Base-by-base conservation (phyloP, 2,329 filamentous ascomycete genomes). In the Neonectria magnoliae region DNA sequence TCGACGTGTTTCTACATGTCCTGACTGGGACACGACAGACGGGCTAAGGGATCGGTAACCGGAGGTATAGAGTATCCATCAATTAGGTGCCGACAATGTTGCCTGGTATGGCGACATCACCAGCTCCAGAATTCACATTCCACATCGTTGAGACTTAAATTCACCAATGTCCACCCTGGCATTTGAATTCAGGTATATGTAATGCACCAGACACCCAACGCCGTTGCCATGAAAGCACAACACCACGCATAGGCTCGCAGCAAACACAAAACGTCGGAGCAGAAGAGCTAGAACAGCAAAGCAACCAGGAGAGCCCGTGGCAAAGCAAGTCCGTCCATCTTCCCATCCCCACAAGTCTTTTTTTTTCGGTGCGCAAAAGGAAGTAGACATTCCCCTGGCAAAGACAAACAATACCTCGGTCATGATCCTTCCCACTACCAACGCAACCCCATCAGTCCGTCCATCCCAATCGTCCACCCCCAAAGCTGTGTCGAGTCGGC, bases 211-310 rank as follows among this genome's bases (percentile, higher is more conserved):
- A 75, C 66, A 77, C 73, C 71, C 68, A 75, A 76, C 77, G 71
- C 77, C 77, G 63, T 71, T 78, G 75, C 76, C 71, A 76, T 78
- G 73, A 76, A 69, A 75, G 65, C 71, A 72, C 65, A 71, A 64
- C 68, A 67, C 73, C 67, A 66, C 62, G 54, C 62, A 66, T 68
- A 45, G 64, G 53, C 47, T 60, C 53, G 57, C 47, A 66, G 62
- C 58, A 69, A 71, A 66, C 52, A 57, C 64, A 71, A 57, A 66
- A 63, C 59, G 41, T 72, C 55, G 64, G 68, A 48, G 51, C 55
- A 66, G 44, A 67, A 74, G 68, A 70, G 66, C 66, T 68, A 62
- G 61, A 72, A 71, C 71, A 68, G 60, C 65, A 69, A 64, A 64
- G 66, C 60, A 70, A 65, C 61, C 57, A 67, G 62, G 56, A 54